These are phyloP conservation scores for Rutstroemia sp. DNA, from an alignment of 2,329 filamentous ascomycete genomes.

Conservation along the genomic window DNA sequence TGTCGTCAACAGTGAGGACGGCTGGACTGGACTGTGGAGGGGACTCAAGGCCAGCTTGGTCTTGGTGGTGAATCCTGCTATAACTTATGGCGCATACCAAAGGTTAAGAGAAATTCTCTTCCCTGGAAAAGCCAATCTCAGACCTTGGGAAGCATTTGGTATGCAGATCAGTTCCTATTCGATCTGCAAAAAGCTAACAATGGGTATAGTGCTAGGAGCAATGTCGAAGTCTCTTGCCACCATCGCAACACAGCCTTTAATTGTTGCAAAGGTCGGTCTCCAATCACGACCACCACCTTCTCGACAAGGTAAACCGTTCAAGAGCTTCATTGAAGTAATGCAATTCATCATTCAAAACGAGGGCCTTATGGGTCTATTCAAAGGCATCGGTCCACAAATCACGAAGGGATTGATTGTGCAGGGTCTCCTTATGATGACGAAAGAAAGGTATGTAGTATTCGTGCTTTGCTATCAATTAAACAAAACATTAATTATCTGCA, in stretches of 20 bases:
- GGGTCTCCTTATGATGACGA: conserved; percentile 97
- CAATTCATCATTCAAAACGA: conserved; percentile 86
- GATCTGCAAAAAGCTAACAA: not conserved
- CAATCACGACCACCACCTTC: conserved; percentile 86
- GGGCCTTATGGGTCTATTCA: conserved; percentile 78
- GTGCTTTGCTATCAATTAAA: not conserved
- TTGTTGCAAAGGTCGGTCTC: conserved; percentile 94
- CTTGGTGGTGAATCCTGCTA: conserved; percentile 90
- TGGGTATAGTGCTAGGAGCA: conserved; percentile 68
- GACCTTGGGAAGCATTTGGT: conserved; percentile 87
- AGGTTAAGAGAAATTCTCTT: conserved; percentile 72
- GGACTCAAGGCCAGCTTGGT: conserved; percentile 94
- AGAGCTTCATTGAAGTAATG: conserved; percentile 92
- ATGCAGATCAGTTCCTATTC: conserved; percentile 35
- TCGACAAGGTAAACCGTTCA: conserved; percentile 84
- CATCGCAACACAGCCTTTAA: conserved; percentile 85
- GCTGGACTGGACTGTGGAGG: conserved; percentile 83
- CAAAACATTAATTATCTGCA: conserved; percentile 29
- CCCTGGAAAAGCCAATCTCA: conserved; percentile 66
- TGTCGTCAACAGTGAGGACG: conserved; percentile 85
- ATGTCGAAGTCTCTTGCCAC: conserved; percentile 91
- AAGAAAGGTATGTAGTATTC: conserved; percentile 63
- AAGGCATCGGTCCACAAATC: conserved; percentile 92
- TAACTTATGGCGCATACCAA: conserved; percentile 97
- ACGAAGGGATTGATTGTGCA: conserved; percentile 90